Base-by-base conservation (phyloP, 2,329 filamentous ascomycete genomes). In the Macrophomina pseudophaseolina region DNA sequence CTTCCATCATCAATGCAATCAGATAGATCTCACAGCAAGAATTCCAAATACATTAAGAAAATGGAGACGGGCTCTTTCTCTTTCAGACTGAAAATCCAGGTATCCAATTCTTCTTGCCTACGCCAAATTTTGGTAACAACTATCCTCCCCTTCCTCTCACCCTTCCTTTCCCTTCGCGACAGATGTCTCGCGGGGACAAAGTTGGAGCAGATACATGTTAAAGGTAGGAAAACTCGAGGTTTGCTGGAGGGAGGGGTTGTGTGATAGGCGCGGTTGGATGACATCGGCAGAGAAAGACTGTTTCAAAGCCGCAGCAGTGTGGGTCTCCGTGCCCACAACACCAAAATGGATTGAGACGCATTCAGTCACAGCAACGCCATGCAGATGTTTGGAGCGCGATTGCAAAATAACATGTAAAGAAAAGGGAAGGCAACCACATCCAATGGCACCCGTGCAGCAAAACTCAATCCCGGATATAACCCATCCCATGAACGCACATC, bases 401-500 rank as follows among this genome's bases (percentile, higher is more conserved):
- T 62, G 58, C 44, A 60, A 62, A 62, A 32, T 23, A 59, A 23
- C 32, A 48, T 49, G 28, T 33, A 33, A 51, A 9, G 12, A 49
- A 49, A 49, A 49, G 33, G 33, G 33, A 62, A 48, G 14, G 18
- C 23, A 51, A 33, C 16, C 58, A 49, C 58, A 23, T 38, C 58
- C 42, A 30, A 62, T 44, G 32, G 58, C 58, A 40, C n/a, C 23
- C 16, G 32, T 62, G 58, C 58, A 62, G 18, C n/a, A 33, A 59
- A 49, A 49, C 58, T 62, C 58, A 49, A 62, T 49, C 32, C 58
- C 58, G 58, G 58, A 62, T 62, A 62, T 62, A 62, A 18, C 58
- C 58, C 58, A 62, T 62, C 46, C 58, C 58, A 18, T 62, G 32
- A 62, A 62, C 58, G 58, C 58, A 62, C 58, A 62, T 62, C 58